Conservation (phyloP, 768 basidiomycete species). For the Galerina sulciceps region DNA sequence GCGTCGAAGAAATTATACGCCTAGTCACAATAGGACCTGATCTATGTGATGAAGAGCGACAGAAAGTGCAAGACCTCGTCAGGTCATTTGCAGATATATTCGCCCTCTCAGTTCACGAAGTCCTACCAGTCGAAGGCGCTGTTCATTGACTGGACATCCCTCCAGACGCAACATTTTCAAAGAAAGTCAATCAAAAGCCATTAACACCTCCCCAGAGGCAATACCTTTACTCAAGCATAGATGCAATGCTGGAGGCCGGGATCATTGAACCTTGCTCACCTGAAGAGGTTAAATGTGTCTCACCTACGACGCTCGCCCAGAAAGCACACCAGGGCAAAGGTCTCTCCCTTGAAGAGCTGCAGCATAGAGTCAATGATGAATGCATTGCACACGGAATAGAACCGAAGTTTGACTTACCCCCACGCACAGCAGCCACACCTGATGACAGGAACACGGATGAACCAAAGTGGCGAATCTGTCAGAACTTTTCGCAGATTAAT, state of each 20-base stretch:
- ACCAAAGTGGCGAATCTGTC: slow-evolving; percentile 39
- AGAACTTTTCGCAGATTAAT: slow-evolving; percentile 39
- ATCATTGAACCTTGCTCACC: slow-evolving; percentile 33
- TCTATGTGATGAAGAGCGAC: slow-evolving; percentile 23
- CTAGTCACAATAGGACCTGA: slow-evolving; percentile 32
- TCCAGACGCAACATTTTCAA: slow-evolving; percentile 26
- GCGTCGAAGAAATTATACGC: slow-evolving; percentile 23
- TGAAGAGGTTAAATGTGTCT: slow-evolving; percentile 34
- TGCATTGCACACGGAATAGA: slow-evolving; percentile 19
- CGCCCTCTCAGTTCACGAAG: slow-evolving; percentile 38
- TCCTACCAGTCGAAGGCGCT: slow-evolving; percentile 30
- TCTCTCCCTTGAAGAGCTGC: slow-evolving; percentile 34
- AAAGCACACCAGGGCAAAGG: slow-evolving; percentile 37
- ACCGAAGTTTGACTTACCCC: background rate
- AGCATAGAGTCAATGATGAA: slow-evolving; percentile 35
- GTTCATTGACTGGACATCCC: slow-evolving; percentile 39
- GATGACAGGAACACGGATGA: background rate
- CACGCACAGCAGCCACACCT: background rate
- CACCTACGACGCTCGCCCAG: slow-evolving; percentile 34
- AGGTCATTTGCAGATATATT: slow-evolving; percentile 40
- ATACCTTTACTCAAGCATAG: slow-evolving; percentile 32
- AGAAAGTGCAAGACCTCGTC: slow-evolving; percentile 24
- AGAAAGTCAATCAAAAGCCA: slow-evolving; percentile 29
- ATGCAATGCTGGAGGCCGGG: slow-evolving; percentile 37
- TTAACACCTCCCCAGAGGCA: slow-evolving; percentile 31